Conservation (phyloP, 345 rosid genomes). For the Hypericum androsaemum region DNA sequence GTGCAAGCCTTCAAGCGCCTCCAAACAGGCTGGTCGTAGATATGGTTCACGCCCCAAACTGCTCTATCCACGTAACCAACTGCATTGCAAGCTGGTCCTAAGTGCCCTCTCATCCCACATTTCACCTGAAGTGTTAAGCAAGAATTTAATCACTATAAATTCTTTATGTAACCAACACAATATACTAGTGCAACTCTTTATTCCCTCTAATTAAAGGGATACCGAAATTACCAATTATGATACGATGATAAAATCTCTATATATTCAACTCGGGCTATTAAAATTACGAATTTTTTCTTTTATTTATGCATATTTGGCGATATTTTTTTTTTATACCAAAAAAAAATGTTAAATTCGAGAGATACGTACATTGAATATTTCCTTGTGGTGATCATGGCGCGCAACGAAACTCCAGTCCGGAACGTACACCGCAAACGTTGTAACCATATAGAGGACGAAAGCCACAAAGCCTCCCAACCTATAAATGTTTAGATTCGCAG, state of each 20-base stretch:
- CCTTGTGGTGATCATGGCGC: neutral
- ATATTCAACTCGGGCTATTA: too few species aligned
- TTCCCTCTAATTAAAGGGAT: too few species aligned
- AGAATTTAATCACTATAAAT: too few species aligned
- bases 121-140: slow-evolving; percentile 26
- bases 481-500: neutral
- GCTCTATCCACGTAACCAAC: slow-evolving; percentile 49
- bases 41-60: slow-evolving; percentile 59
- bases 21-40: slow-evolving; percentile 48
- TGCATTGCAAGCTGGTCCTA: slow-evolving; percentile 70
- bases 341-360: too few species aligned
- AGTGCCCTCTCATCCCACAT: slow-evolving; percentile 66
- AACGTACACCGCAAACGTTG: slow-evolving; percentile 41
- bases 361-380: slow-evolving; percentile 29
- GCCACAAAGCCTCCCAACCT: slow-evolving; percentile 51
- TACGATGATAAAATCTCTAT: too few species aligned
- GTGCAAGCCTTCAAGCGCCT: slow-evolving; percentile 58
- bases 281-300: too few species aligned
- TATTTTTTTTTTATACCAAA: too few species aligned
- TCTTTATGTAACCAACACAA: too few species aligned
- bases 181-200: too few species aligned
- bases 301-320: too few species aligned
- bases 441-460: slow-evolving; percentile 43
- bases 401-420: slow-evolving; percentile 53
- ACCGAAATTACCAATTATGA: too few species aligned